Evolutionary conservation across 331 rosid genomes (phyloP).

Genomic region (Saraca asoca): DNA sequence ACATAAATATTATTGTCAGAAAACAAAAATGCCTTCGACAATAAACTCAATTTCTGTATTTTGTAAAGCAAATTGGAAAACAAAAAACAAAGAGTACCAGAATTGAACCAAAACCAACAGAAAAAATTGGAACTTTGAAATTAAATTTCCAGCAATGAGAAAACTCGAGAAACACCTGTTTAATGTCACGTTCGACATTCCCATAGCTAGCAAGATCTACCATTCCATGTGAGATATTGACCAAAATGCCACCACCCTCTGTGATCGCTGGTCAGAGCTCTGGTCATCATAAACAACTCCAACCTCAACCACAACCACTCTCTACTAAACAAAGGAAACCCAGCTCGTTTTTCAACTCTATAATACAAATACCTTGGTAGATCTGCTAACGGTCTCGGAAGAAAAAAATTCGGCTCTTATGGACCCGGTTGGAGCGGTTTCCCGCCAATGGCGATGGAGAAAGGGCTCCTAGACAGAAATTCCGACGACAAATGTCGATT

Average conservation of each 20-base stretch:
- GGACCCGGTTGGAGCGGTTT: slow-evolving; percentile 16
- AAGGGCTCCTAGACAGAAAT: slow-evolving; percentile 12
- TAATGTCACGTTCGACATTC: slow-evolving; percentile 92
- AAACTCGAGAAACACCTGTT: slow-evolving; percentile 53
- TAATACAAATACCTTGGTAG: slow-evolving; percentile 42
- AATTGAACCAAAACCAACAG: not conserved
- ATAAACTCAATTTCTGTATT: slow-evolving; percentile 16
- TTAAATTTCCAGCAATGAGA: slow-evolving; percentile 27
- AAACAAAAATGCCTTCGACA: not conserved
- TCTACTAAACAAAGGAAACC: slow-evolving; percentile 27
- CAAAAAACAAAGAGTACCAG: slow-evolving; percentile 2
- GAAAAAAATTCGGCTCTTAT: not conserved
- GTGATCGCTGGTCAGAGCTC: slow-evolving; percentile 75
- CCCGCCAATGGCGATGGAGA: slow-evolving; percentile 14
- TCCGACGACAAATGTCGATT: slow-evolving; percentile 25
- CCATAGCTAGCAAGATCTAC: slow-evolving; percentile 96
- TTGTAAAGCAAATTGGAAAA: not conserved
- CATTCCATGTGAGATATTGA: slow-evolving; percentile 90
- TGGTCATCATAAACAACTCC: slow-evolving; percentile 85
- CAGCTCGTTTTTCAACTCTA: slow-evolving; percentile 30
- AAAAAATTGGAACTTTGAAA: not conserved
- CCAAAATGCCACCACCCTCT: slow-evolving; percentile 90
- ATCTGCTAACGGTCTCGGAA: slow-evolving; percentile 54
- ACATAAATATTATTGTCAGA: slow-evolving; percentile 11
- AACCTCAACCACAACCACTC: slow-evolving; percentile 37